These are phyloP conservation scores for Tolypocladium inflatum DNA, from an alignment of 2,329 filamentous ascomycete species.

Conservation along the genomic window DNA sequence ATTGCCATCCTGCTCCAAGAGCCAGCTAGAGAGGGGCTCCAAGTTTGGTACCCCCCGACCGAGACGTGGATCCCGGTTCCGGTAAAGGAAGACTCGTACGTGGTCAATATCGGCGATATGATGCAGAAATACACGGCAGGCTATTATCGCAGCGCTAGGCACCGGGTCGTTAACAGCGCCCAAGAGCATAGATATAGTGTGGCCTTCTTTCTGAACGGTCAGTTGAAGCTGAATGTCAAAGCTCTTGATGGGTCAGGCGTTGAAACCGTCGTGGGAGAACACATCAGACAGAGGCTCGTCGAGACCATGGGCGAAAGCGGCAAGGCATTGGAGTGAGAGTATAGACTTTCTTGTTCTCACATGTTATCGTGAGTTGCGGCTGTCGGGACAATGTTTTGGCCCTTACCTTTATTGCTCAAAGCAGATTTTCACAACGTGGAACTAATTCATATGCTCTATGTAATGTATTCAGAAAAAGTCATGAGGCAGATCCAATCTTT, in stretches of 20 bases:
- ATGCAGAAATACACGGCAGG: constrained; percentile 20
- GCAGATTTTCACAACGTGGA: too few species aligned
- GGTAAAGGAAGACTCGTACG: constrained; percentile 18
- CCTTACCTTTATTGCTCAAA: too few species aligned
- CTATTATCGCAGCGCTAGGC: constrained; percentile 19
- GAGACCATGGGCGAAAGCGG: constrained; percentile 3
- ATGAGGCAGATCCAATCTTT: too few species aligned
- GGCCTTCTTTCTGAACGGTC: constrained; percentile 17
- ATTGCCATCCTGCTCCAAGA: constrained; percentile 19
- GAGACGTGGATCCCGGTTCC: constrained; percentile 19
- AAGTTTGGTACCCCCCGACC: constrained; percentile 16
- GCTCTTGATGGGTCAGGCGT: constrained; percentile 1
- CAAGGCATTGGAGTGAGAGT: neutral
- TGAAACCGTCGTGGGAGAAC: constrained; percentile 1
- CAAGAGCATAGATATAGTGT: constrained; percentile 16
- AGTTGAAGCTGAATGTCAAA: constrained; percentile 2
- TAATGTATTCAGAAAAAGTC: too few species aligned
- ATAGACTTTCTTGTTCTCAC: neutral
- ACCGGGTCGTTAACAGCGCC: constrained; percentile 16
- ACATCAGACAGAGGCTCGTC: constrained; percentile 2
- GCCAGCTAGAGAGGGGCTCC: constrained; percentile 13
- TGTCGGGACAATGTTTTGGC: too few species aligned
- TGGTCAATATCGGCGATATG: constrained; percentile 28
- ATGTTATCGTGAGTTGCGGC: neutral
- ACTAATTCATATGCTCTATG: too few species aligned